Evolutionary conservation across 2,329 filamentous ascomycete genomes (phyloP).

Genomic region (Mycosphaerella arachidis): DNA sequence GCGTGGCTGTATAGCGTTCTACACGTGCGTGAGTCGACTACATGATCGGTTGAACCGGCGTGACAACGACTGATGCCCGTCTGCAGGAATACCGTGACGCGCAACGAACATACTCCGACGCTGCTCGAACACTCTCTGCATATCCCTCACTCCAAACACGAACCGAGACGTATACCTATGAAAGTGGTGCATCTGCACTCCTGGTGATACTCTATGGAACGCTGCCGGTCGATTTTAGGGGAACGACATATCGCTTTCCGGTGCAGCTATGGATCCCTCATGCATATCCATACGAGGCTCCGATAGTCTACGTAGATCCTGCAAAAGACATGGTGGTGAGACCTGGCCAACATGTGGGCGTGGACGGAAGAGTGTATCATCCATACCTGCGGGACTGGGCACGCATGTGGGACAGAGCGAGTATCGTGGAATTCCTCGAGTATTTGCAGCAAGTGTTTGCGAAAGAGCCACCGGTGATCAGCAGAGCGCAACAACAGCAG

Average conservation of each 20-base stretch:
- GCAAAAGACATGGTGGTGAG: slow-evolving; percentile 84
- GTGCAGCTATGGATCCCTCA: slow-evolving; percentile 91
- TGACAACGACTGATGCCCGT: slow-evolving; percentile 24
- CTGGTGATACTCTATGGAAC: slow-evolving; percentile 84
- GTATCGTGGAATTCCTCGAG: slow-evolving; percentile 73
- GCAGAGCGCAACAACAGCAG: slow-evolving; percentile 56
- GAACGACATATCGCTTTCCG: slow-evolving; percentile 84
- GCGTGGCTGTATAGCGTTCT: slow-evolving; percentile 94
- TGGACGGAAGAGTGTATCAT: slow-evolving; percentile 90
- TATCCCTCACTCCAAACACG: slow-evolving; percentile 76
- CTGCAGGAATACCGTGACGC: slow-evolving; percentile 86
- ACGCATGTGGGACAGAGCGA: slow-evolving; percentile 80
- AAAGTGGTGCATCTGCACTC: slow-evolving; percentile 79
- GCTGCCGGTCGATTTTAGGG: slow-evolving; percentile 85
- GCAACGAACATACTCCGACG: slow-evolving; percentile 87
- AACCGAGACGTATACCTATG: slow-evolving; percentile 94
- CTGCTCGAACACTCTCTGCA: slow-evolving; percentile 73
- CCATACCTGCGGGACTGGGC: slow-evolving; percentile 89
- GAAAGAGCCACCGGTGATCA: slow-evolving; percentile 87
- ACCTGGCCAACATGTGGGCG: slow-evolving; percentile 90
- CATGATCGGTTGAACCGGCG: not conserved
- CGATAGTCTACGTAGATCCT: slow-evolving; percentile 83
- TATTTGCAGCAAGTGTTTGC: slow-evolving; percentile 84
- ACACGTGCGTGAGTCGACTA: slow-evolving; percentile 41
- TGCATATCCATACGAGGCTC: slow-evolving; percentile 78